phyloP scores from a whole-genome alignment of 331 rosid species.

The Quercus phellos region DNA sequence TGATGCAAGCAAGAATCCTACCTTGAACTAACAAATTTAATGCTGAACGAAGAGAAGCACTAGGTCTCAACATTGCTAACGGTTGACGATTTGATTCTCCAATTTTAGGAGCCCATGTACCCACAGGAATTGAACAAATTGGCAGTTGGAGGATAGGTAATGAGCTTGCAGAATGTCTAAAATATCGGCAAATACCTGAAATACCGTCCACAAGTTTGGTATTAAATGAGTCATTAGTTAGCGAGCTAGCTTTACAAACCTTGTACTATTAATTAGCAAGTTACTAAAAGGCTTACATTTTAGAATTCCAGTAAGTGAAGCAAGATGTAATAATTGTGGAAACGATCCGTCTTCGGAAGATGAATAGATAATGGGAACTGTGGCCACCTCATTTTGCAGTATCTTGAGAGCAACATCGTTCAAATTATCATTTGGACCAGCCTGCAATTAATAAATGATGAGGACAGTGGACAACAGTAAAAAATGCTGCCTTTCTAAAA shows the following conservation, averaged over 20 bases:
- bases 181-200: constrained; percentile 96
- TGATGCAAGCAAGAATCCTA: constrained; percentile 29
- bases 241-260: background rate
- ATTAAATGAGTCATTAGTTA: background rate
- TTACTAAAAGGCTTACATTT: constrained; percentile 52
- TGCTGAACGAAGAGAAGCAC: constrained; percentile 77
- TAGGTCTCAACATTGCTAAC: constrained; percentile 88
- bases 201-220: constrained; percentile 32
- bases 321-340: constrained; percentile 88
- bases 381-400: constrained; percentile 79
- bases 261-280: constrained; percentile 8
- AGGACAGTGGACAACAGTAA: background rate
- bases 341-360: constrained; percentile 76
- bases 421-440: constrained; percentile 83
- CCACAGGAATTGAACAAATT: constrained; percentile 73
- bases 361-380: constrained; percentile 79
- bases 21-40: constrained; percentile 90
- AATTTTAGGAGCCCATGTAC: constrained; percentile 94
- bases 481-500: background rate
- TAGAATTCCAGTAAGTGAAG: constrained; percentile 87
- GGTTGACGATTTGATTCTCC: constrained; percentile 80
- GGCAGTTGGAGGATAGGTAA: constrained; percentile 90
- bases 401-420: constrained; percentile 78
- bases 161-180: constrained; percentile 76
- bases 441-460: constrained; percentile 36